A percentile compares a stretch with the other conserved stretches of the same genome.
Evolutionary conservation across 2,329 filamentous ascomycete species (phyloP).

Genomic region (Monosporascus sp.): DNA sequence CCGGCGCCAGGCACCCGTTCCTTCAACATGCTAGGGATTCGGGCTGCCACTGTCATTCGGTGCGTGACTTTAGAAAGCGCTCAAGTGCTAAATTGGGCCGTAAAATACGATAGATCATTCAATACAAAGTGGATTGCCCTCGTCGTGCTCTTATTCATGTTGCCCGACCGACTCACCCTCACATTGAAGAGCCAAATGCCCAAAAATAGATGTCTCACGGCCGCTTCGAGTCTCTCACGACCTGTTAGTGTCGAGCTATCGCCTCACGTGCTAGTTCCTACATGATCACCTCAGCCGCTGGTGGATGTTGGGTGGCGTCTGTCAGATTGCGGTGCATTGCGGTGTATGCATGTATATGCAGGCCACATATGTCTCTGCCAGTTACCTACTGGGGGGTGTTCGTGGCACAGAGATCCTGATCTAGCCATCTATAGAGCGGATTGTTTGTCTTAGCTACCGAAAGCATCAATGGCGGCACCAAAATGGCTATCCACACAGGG

Average conservation of each 20-base stretch:
- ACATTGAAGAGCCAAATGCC: not conserved
- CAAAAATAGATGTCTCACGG: not conserved
- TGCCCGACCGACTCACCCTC: not conserved
- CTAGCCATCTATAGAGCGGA: not conserved
- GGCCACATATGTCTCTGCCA: not conserved
- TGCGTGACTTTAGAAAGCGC: not conserved
- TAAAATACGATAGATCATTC: not conserved
- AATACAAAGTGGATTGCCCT: not conserved
- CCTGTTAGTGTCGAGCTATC: not conserved
- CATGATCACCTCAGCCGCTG: conserved; percentile 1
- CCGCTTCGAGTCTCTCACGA: not conserved
- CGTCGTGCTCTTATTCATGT: not conserved
- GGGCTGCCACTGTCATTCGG: not conserved
- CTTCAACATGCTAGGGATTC: not conserved
- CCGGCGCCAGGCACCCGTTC: not conserved
- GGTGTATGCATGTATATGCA: not conserved
- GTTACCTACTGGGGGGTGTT: not conserved
- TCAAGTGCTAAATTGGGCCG: not conserved
- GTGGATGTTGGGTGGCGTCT: not conserved
- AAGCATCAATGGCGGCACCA: not conserved
- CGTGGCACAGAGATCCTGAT: not conserved
- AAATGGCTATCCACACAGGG: not conserved
- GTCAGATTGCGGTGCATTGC: not conserved
- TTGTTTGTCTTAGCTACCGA: not conserved
- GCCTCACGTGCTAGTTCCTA: not conserved